phyloP scores from a whole-genome alignment of 2,329 filamentous ascomycete species.

The Ophiostoma piceae region DNA sequence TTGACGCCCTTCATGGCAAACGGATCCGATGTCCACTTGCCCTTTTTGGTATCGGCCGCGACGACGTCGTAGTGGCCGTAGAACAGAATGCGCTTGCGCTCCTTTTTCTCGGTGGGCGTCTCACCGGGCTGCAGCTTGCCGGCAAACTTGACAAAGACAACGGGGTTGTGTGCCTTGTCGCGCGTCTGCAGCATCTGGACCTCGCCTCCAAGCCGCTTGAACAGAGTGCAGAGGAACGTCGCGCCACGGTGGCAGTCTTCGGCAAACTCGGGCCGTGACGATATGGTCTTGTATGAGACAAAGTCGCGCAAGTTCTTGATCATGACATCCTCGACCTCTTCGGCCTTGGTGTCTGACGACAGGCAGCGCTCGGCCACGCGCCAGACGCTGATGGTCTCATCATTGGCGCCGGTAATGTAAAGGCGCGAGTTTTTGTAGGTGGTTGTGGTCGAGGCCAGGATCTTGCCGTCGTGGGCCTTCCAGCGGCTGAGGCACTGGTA shows the following conservation, averaged over 20 bases:
- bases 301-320: constrained; percentile 76
- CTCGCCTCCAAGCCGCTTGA: constrained; percentile 84
- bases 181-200: constrained; percentile 88
- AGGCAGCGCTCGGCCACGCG: constrained; percentile 52
- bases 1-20: constrained; percentile 86
- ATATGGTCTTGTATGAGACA: constrained; percentile 86
- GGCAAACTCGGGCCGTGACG: constrained; percentile 76
- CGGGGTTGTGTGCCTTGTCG: constrained; percentile 69
- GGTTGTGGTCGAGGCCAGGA: constrained; percentile 76
- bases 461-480: constrained; percentile 73
- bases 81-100: constrained; percentile 83
- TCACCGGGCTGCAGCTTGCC: constrained; percentile 56
- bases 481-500: constrained; percentile 36
- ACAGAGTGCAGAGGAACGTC: constrained; percentile 81
- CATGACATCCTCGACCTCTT: constrained; percentile 49
- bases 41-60: constrained; percentile 73
- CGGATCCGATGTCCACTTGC: constrained; percentile 81
- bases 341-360: constrained; percentile 36
- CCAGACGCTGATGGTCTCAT: constrained; percentile 86
- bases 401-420: constrained; percentile 92
- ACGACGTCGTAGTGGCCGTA: constrained; percentile 99
- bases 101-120: constrained; percentile 43
- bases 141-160: constrained; percentile 86
- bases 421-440: constrained; percentile 66
- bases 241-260: constrained; percentile 91